These are phyloP conservation scores for Leucocoprinus sp. DNA, from an alignment of 768 basidiomycete species.

Conservation along the genomic window DNA sequence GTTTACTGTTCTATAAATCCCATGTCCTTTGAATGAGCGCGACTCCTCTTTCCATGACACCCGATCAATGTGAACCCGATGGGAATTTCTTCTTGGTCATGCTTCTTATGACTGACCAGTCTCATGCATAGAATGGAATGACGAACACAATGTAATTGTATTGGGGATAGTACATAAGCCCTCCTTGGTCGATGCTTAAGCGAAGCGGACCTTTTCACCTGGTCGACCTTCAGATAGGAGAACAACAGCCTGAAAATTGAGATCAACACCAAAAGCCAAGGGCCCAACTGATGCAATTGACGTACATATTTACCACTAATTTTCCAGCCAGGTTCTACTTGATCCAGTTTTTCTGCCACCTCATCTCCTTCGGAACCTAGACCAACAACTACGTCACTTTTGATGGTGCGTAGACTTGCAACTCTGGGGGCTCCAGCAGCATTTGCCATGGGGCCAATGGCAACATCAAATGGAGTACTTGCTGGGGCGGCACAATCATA, in stretches of 20 bases:
- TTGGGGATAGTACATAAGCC: not conserved
- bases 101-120: not conserved
- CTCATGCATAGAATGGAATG: not conserved
- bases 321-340: slow-evolving; percentile 89
- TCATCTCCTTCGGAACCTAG: slow-evolving; percentile 61
- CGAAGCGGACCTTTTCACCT: slow-evolving; percentile 80
- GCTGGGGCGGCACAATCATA: slow-evolving; percentile 84
- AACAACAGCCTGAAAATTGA: slow-evolving; percentile 60
- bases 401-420: slow-evolving; percentile 84
- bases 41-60: too few relatives aligned
- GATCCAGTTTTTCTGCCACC: slow-evolving; percentile 72
- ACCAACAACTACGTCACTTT: slow-evolving; percentile 92
- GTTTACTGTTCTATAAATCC: too few relatives aligned
- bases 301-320: slow-evolving; percentile 94
- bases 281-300: not conserved
- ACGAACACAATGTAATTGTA: too few relatives aligned
- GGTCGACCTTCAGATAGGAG: slow-evolving; percentile 83
- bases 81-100: not conserved
- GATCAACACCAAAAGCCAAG: not conserved
- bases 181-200: slow-evolving; percentile 16
- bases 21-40: too few relatives aligned
- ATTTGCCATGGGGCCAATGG: slow-evolving; percentile 90
- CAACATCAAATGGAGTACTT: slow-evolving; percentile 80
- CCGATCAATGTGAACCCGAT: too few relatives aligned
- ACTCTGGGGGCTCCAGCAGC: slow-evolving; percentile 82